Percentiles rank a stretch among this genome's conserved stretches.
Conservation (phyloP, 2,329 filamentous ascomycete species). For the Xylariaceae sp. region DNA sequence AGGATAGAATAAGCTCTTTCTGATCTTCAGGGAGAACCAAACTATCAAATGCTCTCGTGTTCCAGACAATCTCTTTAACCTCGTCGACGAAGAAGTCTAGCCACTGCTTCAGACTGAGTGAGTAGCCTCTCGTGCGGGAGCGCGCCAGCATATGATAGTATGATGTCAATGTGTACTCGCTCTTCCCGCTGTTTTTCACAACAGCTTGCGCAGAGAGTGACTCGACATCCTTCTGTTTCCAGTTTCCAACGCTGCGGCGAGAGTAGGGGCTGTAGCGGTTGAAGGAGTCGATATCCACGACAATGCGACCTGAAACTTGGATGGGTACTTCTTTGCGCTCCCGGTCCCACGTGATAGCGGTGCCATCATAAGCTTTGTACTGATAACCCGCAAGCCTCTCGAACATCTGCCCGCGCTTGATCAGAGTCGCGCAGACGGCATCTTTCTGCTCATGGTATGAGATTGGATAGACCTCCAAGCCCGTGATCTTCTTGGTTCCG, state of each 20-base stretch:
- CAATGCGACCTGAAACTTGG: slow-evolving; percentile 34
- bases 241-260: slow-evolving; percentile 29
- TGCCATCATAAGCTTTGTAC: slow-evolving; percentile 41
- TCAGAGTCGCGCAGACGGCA: slow-evolving; percentile 30
- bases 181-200: background rate
- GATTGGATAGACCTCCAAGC: slow-evolving; percentile 41
- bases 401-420: slow-evolving; percentile 41
- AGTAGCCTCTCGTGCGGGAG: slow-evolving; percentile 26
- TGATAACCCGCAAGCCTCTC: slow-evolving; percentile 43
- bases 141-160: slow-evolving; percentile 34
- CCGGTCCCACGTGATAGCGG: slow-evolving; percentile 34
- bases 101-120: slow-evolving; percentile 17
- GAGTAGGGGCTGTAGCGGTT: slow-evolving; percentile 33
- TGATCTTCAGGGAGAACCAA: slow-evolving; percentile 12
- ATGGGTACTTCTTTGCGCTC: slow-evolving; percentile 31
- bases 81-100: slow-evolving; percentile 46
- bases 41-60: slow-evolving; percentile 41
- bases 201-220: slow-evolving; percentile 22
- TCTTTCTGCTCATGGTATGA: slow-evolving; percentile 40
- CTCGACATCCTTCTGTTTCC: slow-evolving; percentile 32
- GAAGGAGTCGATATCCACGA: slow-evolving; percentile 37
- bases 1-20: slow-evolving; percentile 14
- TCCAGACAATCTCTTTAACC: slow-evolving; percentile 44
- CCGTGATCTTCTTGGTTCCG: slow-evolving; percentile 43
- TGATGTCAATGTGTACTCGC: slow-evolving; percentile 20